phyloP scores from a whole-genome alignment of 352 stramenopile species.

The Blastocystis sp. region DNA sequence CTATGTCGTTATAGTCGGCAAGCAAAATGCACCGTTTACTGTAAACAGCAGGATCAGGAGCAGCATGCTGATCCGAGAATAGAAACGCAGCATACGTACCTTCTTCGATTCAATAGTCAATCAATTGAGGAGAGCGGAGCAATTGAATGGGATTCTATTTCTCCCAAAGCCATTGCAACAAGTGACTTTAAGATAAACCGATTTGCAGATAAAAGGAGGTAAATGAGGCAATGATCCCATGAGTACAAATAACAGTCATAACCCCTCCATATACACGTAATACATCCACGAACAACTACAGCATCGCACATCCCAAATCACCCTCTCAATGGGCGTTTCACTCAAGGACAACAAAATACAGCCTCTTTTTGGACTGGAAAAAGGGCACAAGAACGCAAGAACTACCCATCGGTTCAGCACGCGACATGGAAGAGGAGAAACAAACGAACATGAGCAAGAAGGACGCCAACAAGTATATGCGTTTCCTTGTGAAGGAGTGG shows the following conservation, averaged over 20 bases:
- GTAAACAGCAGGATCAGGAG: not conserved
- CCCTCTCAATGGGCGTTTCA: not conserved
- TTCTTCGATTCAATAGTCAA: no score
- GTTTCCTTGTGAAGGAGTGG: slow-evolving; percentile 66
- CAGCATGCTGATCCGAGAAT: not conserved
- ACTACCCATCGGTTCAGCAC: not conserved
- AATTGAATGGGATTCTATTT: no score
- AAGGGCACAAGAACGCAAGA: not conserved
- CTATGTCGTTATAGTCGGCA: not conserved
- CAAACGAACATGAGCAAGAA: slow-evolving; percentile 45
- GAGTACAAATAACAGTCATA: no score
- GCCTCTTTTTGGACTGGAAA: not conserved
- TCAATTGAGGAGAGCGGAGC: no score
- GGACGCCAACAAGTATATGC: slow-evolving; percentile 60
- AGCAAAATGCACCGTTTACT: not conserved
- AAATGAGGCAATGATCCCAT: no score
- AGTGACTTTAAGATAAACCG: no score
- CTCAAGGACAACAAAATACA: not conserved
- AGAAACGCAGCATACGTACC: no score
- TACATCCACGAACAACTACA: no score
- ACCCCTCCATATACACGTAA: no score
- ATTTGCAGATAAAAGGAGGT: no score
- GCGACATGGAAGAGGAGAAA: slow-evolving; percentile 47
- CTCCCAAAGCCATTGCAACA: no score
- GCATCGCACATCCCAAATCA: no score